Conservation (phyloP, 2,329 filamentous ascomycete genomes). For the Phyllosticta citriasiana region DNA sequence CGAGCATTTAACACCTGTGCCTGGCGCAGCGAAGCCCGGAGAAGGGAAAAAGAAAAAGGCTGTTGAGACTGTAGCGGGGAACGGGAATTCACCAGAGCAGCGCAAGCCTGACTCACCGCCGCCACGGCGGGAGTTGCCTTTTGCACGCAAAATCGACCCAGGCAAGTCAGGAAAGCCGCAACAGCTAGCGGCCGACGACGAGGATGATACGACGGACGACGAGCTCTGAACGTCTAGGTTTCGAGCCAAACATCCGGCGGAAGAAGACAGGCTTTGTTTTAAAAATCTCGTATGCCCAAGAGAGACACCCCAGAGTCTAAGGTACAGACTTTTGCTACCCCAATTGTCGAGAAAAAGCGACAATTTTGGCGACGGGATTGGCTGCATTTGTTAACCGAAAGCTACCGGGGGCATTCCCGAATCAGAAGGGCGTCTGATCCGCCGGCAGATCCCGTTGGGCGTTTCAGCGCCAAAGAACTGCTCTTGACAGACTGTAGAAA, state of each 20-base stretch:
- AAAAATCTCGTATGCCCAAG: background rate
- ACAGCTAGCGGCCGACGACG: constrained; percentile 11
- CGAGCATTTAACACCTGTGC: background rate
- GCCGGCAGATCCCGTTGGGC: background rate
- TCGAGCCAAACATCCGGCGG: background rate
- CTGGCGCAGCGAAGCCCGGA: background rate
- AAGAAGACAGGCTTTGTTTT: background rate
- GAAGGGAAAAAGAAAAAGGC: constrained; percentile 12
- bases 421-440: background rate
- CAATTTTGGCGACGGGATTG: background rate
- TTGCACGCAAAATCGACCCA: constrained; percentile 15
- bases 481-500: background rate
- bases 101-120: constrained; percentile 15
- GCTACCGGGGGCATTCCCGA: background rate
- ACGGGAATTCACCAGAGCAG: constrained; percentile 7
- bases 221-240: constrained; percentile 13
- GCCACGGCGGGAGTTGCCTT: constrained; percentile 27
- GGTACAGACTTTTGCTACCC: background rate
- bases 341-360: background rate
- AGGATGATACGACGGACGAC: constrained; percentile 29
- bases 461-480: background rate
- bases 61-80: constrained; percentile 14
- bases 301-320: background rate
- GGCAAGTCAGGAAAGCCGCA: background rate
- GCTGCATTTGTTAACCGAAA: background rate